Conservation (phyloP, 768 basidiomycete genomes). For the Macrolepiota dolichaula region DNA sequence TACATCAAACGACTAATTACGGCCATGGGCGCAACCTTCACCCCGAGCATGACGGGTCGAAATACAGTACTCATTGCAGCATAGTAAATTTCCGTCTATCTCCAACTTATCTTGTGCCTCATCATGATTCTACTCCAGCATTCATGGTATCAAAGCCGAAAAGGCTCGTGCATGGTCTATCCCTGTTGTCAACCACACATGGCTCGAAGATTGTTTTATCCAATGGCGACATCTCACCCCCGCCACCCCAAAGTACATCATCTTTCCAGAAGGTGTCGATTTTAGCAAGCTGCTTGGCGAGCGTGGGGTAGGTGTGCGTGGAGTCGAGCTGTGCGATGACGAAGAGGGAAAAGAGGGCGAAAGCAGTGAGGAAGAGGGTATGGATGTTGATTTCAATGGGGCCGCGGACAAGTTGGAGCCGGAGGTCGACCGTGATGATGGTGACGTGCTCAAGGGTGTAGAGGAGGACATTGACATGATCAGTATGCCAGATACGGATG, state of each 20-base stretch:
- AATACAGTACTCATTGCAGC: conserved; percentile 86
- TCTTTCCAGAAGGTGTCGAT: conserved; percentile 66
- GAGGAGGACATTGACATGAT: conserved; percentile 8
- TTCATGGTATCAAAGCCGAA: conserved; percentile 56
- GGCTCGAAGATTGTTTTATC: conserved; percentile 88
- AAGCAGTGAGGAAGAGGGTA: conserved; percentile 8
- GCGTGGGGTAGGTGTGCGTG: conserved; percentile 32
- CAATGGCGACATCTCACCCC: conserved; percentile 72
- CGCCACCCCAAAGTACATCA: conserved; percentile 62
- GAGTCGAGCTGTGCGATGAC: conserved; percentile 21
- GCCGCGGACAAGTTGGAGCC: neutral
- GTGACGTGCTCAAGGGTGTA: neutral
- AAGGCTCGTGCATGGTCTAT: conserved; percentile 81
- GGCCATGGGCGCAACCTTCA: conserved; percentile 76
- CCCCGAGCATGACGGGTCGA: conserved; percentile 71
- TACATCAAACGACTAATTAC: conserved; percentile 83
- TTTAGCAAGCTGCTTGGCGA: conserved; percentile 47
- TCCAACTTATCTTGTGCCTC: neutral
- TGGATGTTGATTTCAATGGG: neutral
- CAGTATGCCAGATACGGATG: conserved; percentile 10
- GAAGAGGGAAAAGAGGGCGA: conserved; percentile 20
- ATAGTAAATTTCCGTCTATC: conserved; percentile 46
- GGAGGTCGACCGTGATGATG: neutral
- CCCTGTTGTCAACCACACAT: conserved; percentile 84
- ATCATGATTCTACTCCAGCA: conserved; percentile 21